Base-by-base conservation (phyloP, 2,329 filamentous ascomycete genomes). In the Fusarium chuoi region DNA sequence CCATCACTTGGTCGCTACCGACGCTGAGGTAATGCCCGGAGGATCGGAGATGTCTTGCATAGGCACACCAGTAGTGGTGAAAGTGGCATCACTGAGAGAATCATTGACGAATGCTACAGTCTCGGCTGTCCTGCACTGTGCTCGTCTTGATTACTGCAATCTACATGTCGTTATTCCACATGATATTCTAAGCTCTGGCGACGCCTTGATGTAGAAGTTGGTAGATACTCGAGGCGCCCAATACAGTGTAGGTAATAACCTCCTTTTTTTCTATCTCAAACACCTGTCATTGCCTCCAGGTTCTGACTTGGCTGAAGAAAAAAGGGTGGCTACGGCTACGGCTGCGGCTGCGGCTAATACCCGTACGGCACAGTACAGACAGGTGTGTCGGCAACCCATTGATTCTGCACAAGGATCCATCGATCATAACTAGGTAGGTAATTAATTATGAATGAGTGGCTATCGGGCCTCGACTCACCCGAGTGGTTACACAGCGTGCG, bases 21-120 rank as follows among this genome's bases (percentile, higher is more conserved):
- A 38, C 24, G 44, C 36, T 26, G 36, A 57, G 33, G 42, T 57
- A 44, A 26, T 57, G 26, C 22, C 46, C 36, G 18, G 42, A 45
- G 33, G 39, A 46, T 66, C 49, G 49, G 56, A 68, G 20, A 51
- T 39, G 66, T 51, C 33, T 63, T 51, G 49, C 64, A 52, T 65
- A 14, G 44, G 39, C 22, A 28, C 46, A 18, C n/a, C 33, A 7
- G 36, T 28, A 18, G 48, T 30, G 36, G 38, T 56, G 49, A 55
- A 24, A 39, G 28, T 36, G n/a, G 51, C 36, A 39, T 57, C 36
- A 49, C 28, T 30, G 22, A 42, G 22, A 36, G 11, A 26, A 26
- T 38, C 17, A n/a, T 41, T 41, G 42, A 57, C 41, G 28, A 46
- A 18, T 26, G 36, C 33, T 41, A 24, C 26, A 24, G 36, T 33